Base-by-base conservation (phyloP, 1,139 yeast genomes). In the Sugiyamaella grinbergsii region DNA sequence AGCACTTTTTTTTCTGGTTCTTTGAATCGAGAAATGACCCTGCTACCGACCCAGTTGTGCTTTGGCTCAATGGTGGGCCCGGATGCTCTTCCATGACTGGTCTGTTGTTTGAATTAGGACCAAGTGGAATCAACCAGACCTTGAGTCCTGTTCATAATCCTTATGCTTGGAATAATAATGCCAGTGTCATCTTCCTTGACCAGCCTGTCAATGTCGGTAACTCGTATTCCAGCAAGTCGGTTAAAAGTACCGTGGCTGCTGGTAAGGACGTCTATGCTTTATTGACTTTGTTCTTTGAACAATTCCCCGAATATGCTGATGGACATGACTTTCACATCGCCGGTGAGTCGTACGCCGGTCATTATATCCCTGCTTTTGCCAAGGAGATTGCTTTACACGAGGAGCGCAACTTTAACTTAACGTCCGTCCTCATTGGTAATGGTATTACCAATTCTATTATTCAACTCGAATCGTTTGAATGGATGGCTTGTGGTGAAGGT, bases 401-500 rank as follows among this genome's bases (percentile, higher is more conserved):
- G 63, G 85, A 32, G 32, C 32, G 36, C 68, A 77, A 82, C 55
- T 91, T 93, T 75, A 81, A 90, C 69, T 78, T 93, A 67, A 78
- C 91, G 23, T 88, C 97, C 5, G 90, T 93, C 41, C 73, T 93
- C 70, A 91, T 93, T 66, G 99, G 99, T 66, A 93, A 93, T 67
- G 98, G 98, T 54, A 80, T 93, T 66, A 90, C 97, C 51, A 98
- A 93, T 71, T 91, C 96, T 15, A 79, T 88, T 69, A 82, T 82
- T 56, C 98, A 93, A 74, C 87, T 85, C 70, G 85, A 84, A 61
- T 83, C 83, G 70, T 93, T 89, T 72, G 86, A 87, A 73, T 96
- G 95, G 69, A 93, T 93, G 98, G 98, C 97, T 10, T 93, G 98
- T 72, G 96, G 97, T 59, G 75, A 81, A 63, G 96, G 96, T 65